These are phyloP conservation scores for Debaryomycetaceae sp. DNA, from an alignment of 1,139 yeast species.

Conservation along the genomic window DNA sequence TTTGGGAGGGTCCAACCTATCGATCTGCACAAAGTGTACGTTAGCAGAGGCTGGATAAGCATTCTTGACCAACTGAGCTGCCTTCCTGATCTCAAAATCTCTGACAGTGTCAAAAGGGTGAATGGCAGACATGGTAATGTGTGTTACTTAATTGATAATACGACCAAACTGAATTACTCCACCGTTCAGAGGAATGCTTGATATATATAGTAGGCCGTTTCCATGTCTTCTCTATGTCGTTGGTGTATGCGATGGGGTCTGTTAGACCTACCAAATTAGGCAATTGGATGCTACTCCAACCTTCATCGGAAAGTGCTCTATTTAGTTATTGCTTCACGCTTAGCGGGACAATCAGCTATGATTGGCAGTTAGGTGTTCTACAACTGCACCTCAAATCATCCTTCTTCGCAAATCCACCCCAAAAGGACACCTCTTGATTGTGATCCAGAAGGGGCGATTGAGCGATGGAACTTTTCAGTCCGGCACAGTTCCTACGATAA, in stretches of 20 bases:
- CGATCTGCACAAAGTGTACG: slow-evolving; percentile 71
- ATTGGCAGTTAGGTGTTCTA: too few relatives aligned
- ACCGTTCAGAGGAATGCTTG: neutral
- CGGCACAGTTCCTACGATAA: neutral
- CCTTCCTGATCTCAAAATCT: slow-evolving; percentile 60
- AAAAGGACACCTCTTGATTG: neutral
- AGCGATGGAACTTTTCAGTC: neutral
- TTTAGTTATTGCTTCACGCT: neutral
- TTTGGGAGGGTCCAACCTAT: slow-evolving; percentile 81
- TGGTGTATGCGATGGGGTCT: slow-evolving; percentile 1
- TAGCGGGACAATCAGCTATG: too few relatives aligned
- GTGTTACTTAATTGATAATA: neutral
- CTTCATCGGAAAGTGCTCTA: neutral
- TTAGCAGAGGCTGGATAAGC: slow-evolving; percentile 44
- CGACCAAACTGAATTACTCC: neutral
- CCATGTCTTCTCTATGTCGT: neutral
- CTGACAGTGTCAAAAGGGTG: slow-evolving; percentile 70
- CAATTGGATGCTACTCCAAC: neutral
- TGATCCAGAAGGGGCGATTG: neutral
- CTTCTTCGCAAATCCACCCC: too few relatives aligned
- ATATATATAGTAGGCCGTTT: neutral
- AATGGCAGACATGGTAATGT: slow-evolving; percentile 8
- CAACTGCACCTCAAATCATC: too few relatives aligned
- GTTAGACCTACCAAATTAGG: slow-evolving; percentile 5
- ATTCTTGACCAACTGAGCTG: slow-evolving; percentile 63